These are phyloP conservation scores for Ustilago tritici DNA, from an alignment of 1,284 basidiomycete species.

Conservation along the genomic window DNA sequence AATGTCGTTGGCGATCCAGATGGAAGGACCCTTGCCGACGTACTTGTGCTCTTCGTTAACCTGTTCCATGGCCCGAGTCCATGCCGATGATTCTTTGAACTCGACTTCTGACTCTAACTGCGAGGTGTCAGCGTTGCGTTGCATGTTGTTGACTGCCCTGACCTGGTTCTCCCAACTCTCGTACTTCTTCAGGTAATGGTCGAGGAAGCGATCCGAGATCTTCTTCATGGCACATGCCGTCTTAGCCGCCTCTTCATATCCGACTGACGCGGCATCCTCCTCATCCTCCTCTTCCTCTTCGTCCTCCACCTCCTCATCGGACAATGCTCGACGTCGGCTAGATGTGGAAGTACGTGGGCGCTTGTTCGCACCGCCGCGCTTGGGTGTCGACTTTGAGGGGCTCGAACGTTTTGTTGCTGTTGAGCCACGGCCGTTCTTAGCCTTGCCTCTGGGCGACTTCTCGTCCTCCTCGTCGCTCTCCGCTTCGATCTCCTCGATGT, in stretches of 20 bases:
- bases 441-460: conserved; percentile 4
- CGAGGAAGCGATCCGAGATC: conserved; percentile 22
- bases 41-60: conserved; percentile 9
- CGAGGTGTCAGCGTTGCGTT: conserved; percentile 28
- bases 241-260: not conserved
- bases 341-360: conserved; percentile 12
- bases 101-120: conserved; percentile 35
- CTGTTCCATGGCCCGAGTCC: conserved; percentile 17
- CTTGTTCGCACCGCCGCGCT: conserved; percentile 16
- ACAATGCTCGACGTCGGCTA: conserved; percentile 12
- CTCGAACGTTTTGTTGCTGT: conserved; percentile 9
- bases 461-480: conserved; percentile 19
- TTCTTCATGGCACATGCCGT: conserved; percentile 15
- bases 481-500: conserved; percentile 28
- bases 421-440: conserved; percentile 10
- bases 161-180: conserved; percentile 42
- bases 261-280: not conserved
- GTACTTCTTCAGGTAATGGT: conserved; percentile 18
- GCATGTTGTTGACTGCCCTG: conserved; percentile 38
- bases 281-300: conserved; percentile 5
- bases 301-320: conserved; percentile 6
- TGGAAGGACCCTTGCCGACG: conserved; percentile 12
- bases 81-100: conserved; percentile 17
- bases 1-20: conserved; percentile 41
- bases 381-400: conserved; percentile 5